Percentiles rank a stretch among this genome's conserved stretches.
Evolutionary conservation across 805 yeast species (phyloP).

Genomic region (Blastobotrys parvus): DNA sequence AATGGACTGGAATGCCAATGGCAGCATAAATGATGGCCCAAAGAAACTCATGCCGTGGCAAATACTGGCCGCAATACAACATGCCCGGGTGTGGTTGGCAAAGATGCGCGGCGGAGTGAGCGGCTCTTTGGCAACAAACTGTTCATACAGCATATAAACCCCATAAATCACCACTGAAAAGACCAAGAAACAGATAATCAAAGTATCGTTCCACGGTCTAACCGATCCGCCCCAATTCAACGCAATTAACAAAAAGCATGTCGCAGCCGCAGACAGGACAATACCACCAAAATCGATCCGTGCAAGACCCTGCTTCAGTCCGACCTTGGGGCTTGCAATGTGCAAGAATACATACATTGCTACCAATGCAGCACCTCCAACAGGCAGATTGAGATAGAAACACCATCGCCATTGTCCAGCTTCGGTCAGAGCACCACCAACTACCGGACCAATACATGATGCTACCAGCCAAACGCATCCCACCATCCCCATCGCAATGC

Average conservation of each 20-base stretch:
- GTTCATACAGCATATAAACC: constrained; percentile 42
- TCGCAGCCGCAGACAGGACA: constrained; percentile 39
- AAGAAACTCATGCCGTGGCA: constrained; percentile 43
- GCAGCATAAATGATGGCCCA: constrained; percentile 40
- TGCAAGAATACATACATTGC: constrained; percentile 15
- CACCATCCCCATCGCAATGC: constrained; percentile 17
- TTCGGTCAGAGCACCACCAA: constrained; percentile 43
- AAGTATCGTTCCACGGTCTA: constrained; percentile 45
- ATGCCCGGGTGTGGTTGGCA: constrained; percentile 13
- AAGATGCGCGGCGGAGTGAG: constrained; percentile 39
- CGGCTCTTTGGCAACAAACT: constrained; percentile 30
- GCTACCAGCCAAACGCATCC: constrained; percentile 20
- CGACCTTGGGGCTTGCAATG: constrained; percentile 32
- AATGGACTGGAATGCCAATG: constrained; percentile 42
- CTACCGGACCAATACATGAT: constrained; percentile 43
- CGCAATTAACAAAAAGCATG: constrained; percentile 38
- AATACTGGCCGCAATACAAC: constrained; percentile 33
- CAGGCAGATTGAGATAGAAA: constrained; percentile 41
- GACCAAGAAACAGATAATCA: constrained; percentile 37
- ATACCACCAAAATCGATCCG: constrained; percentile 49
- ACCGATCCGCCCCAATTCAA: constrained; percentile 47
- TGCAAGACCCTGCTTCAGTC: constrained; percentile 32
- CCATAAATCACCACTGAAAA: constrained; percentile 36
- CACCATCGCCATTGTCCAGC: constrained; percentile 44
- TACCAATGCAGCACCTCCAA: constrained; percentile 26